phyloP scores from a whole-genome alignment of 208 protist genomes.

The Leishmania braziliensis region DNA sequence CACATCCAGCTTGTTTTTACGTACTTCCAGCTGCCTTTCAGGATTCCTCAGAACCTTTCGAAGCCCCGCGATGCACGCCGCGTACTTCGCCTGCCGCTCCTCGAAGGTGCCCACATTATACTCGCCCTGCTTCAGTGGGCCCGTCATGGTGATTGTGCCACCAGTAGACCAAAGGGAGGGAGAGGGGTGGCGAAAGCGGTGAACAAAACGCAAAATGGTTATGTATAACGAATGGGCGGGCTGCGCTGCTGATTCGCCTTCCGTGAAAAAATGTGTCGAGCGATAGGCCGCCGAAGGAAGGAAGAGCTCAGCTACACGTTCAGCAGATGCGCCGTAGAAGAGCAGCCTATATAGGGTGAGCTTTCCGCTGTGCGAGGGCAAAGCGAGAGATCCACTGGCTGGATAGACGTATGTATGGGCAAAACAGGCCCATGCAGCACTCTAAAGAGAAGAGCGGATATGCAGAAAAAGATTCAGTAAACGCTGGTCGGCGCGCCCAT shows the following conservation, averaged over 20 bases:
- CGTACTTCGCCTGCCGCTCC: slow-evolving; percentile 39
- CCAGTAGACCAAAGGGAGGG: background rate
- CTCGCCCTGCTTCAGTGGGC: background rate
- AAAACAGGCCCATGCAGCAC: background rate
- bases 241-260: background rate
- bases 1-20: slow-evolving; percentile 27
- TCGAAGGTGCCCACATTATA: slow-evolving; percentile 22
- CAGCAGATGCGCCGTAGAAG: background rate
- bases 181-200: background rate
- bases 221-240: background rate
- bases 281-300: background rate
- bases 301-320: background rate
- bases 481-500: too few species aligned
- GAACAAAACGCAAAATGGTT: too few species aligned
- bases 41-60: slow-evolving; percentile 34
- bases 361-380: background rate
- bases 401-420: background rate
- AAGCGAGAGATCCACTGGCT: background rate
- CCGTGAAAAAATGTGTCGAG: background rate
- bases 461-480: background rate
- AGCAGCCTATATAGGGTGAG: background rate
- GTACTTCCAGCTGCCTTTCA: slow-evolving; percentile 36
- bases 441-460: background rate
- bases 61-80: slow-evolving; percentile 33
- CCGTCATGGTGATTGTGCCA: background rate